Base-by-base conservation (phyloP, 2,329 filamentous ascomycete genomes). In the Sclerotinia minor region DNA sequence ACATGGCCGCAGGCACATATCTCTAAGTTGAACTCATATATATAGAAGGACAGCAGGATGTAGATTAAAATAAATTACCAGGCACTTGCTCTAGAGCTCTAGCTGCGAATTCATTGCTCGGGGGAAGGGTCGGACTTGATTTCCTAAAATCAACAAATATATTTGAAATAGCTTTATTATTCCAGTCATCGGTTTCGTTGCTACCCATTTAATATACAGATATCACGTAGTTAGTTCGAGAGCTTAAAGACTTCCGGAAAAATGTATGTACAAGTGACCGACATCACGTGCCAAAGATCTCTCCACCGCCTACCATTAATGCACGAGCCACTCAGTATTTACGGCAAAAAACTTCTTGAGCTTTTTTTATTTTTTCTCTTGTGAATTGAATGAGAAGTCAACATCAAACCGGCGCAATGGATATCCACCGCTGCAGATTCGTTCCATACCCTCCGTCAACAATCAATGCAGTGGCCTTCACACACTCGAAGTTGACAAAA, bases 381-480 rank as follows among this genome's bases (percentile, higher is more conserved):
- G 32, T 21, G 47, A 45, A 32, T 54, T 49, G 45, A 63, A 54
- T 24, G 24, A 44, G 24, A 35, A 50, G 32, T 54, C 19, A 45
- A 53, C 13, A 67, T 24, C 38, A 63, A 41, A 64, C 29, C 66
- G 69, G 66, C 72, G 68, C 70, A 69, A 97, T 98, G 94, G 94
- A 98, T 81, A 90, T 99, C 78, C 95, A 99, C 83, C 92, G 95
- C 76, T 96, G 94, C 77, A 92, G 95, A 77, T 99, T 99, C 81
- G 91, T 99, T 74, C 91, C 92, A 52, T 98, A 92, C 80, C 92
- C 93, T 72, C 90, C 92, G 9, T 92, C 92, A 69, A 90, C 93
- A 68, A 97, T 99, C 80, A 98, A 97, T 80, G 90, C 92, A 71
- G 87, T 98, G 77, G 92, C 94, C 73, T 98, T 99, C 79, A 97